phyloP scores from a whole-genome alignment of 2,329 filamentous ascomycete genomes.

The Cercospora nicotianae region DNA sequence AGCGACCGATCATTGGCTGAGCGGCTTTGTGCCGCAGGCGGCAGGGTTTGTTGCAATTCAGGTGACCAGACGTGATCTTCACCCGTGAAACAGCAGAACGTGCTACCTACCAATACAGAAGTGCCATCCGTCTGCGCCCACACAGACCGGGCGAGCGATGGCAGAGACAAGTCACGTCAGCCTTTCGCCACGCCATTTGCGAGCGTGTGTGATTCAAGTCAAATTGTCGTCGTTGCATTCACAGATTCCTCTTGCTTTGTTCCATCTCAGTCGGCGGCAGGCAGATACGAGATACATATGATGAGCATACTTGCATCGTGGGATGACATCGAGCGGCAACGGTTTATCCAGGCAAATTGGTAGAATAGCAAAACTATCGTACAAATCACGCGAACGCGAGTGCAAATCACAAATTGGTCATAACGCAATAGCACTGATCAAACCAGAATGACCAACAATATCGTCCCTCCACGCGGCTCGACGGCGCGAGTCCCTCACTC shows the following conservation, averaged over 20 bases:
- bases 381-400: not conserved
- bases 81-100: not conserved
- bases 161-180: not conserved
- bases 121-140: not conserved
- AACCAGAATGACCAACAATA: not conserved
- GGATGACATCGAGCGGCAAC: not conserved
- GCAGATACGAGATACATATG: not conserved
- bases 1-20: not conserved
- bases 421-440: not conserved
- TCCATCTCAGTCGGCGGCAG: not conserved
- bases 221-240: not conserved
- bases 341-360: not conserved
- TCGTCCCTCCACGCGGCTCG: not conserved
- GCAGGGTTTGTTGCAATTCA: not conserved
- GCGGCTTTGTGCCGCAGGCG: not conserved
- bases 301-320: not conserved
- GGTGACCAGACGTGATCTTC: not conserved
- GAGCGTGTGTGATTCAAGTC: not conserved
- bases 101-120: not conserved
- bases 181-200: not conserved
- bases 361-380: not conserved
- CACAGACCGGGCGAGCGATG: not conserved
- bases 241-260: not conserved
- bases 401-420: not conserved
- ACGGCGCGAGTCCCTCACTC: constrained; percentile 29